phyloP scores from a whole-genome alignment of 768 basidiomycete genomes.

The Russula virescens region DNA sequence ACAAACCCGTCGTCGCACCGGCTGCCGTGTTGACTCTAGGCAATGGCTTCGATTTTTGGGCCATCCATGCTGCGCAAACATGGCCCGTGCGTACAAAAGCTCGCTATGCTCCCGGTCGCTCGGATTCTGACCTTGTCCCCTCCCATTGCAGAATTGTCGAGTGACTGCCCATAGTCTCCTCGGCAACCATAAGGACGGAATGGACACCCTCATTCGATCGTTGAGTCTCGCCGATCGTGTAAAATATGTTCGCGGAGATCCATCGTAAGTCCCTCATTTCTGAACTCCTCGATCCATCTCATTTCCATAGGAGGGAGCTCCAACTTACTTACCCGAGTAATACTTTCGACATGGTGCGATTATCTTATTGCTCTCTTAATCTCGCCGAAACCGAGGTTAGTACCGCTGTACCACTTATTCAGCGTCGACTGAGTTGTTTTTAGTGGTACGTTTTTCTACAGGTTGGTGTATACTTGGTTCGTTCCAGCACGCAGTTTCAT shows the following conservation, averaged over 20 bases:
- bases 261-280: conserved; percentile 3
- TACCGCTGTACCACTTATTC: neutral
- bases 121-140: neutral
- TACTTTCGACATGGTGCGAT: conserved; percentile 23
- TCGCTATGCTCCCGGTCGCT: too few species aligned
- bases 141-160: conserved; percentile 7
- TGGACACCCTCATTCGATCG: neutral
- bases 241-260: conserved; percentile 12
- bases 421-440: neutral
- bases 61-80: conserved; percentile 56
- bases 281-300: neutral
- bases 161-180: conserved; percentile 15
- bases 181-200: conserved; percentile 4
- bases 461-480: neutral
- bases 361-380: conserved; percentile 20
- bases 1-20: conserved; percentile 49
- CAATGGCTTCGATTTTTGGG: conserved; percentile 68
- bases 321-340: conserved; percentile 1
- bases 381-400: conserved; percentile 23
- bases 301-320: neutral
- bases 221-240: conserved; percentile 11
- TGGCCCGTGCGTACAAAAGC: conserved; percentile 51
- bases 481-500: conserved; percentile 15
- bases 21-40: conserved; percentile 57
- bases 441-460: conserved; percentile 23